These are phyloP conservation scores for Setomelanomma holmii DNA, from an alignment of 2,329 filamentous ascomycete species.

Conservation along the genomic window DNA sequence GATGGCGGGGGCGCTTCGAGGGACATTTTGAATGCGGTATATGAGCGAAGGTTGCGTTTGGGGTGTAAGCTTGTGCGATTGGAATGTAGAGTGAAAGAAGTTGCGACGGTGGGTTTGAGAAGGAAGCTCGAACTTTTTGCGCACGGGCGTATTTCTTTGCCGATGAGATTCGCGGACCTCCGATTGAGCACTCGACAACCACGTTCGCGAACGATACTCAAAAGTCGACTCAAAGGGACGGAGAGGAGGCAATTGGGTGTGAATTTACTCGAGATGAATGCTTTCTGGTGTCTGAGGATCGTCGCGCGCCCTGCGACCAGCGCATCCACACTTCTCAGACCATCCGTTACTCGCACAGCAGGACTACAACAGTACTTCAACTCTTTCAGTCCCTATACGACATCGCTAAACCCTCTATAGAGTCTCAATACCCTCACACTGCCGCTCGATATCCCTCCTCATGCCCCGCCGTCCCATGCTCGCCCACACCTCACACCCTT, in stretches of 20 bases:
- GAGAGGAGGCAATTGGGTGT: constrained; percentile 2
- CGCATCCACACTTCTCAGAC: constrained; percentile 27
- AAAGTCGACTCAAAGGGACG: background rate
- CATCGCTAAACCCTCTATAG: constrained; percentile 7
- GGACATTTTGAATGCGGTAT: constrained; percentile 29
- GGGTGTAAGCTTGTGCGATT: background rate
- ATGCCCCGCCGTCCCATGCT: constrained; percentile 35
- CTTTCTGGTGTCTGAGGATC: constrained; percentile 38
- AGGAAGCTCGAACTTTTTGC: constrained; percentile 33
- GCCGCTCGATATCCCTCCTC: constrained; percentile 39
- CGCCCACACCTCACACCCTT: constrained; percentile 21
- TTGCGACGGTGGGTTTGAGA: background rate
- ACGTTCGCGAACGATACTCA: too few species aligned
- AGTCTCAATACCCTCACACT: constrained; percentile 11
- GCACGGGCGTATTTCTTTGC: constrained; percentile 32
- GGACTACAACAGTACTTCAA: constrained; percentile 27
- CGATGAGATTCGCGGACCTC: constrained; percentile 23
- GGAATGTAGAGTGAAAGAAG: background rate
- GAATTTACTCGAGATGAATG: constrained; percentile 35
- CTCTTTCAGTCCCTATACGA: background rate
- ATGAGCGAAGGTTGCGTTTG: background rate
- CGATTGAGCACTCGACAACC: background rate
- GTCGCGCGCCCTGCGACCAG: constrained; percentile 28
- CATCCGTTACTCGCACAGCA: constrained; percentile 22
- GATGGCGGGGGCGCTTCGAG: constrained; percentile 47